Evolutionary conservation across 768 basidiomycete genomes (phyloP).

Genomic region (Mycena epipterygia): DNA sequence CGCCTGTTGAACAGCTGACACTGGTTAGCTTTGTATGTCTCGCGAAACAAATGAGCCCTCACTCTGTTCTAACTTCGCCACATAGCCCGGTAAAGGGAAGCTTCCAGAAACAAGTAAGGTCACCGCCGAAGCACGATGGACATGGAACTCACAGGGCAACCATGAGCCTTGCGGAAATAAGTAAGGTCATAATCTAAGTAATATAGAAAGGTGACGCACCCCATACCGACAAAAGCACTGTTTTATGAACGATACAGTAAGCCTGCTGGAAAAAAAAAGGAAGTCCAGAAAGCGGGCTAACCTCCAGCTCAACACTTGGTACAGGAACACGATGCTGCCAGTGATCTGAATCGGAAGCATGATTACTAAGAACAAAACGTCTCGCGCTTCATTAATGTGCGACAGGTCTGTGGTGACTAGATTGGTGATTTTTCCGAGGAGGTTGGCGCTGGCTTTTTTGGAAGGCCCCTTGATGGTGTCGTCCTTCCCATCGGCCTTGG

Average conservation of each 20-base stretch:
- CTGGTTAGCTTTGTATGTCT: not conserved
- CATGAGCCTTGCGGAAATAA: too few species aligned
- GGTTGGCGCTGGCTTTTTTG: constrained; percentile 50
- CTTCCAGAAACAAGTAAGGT: not conserved
- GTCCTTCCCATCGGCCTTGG: not conserved
- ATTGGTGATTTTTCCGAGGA: constrained; percentile 84
- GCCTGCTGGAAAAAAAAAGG: not conserved
- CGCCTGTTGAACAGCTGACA: constrained; percentile 53
- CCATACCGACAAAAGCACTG: constrained; percentile 72
- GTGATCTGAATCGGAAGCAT: constrained; percentile 55
- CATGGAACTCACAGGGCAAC: too few species aligned
- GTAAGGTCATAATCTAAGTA: too few species aligned
- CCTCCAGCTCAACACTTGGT: constrained; percentile 65
- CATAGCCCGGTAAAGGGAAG: constrained; percentile 70
- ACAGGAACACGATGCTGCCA: constrained; percentile 58
- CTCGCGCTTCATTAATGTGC: constrained; percentile 20
- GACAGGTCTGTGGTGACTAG: constrained; percentile 74
- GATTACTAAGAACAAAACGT: constrained; percentile 13
- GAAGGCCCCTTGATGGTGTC: not conserved
- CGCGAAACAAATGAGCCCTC: constrained; percentile 38
- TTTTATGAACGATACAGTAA: too few species aligned
- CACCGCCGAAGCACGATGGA: constrained; percentile 53
- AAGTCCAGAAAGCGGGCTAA: constrained; percentile 21
- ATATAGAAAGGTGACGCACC: too few species aligned
- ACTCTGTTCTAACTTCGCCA: constrained; percentile 62